Percentiles rank a stretch among this genome's conserved stretches.
Conservation (phyloP, 805 yeast genomes). For the Nakazawaea populi region DNA sequence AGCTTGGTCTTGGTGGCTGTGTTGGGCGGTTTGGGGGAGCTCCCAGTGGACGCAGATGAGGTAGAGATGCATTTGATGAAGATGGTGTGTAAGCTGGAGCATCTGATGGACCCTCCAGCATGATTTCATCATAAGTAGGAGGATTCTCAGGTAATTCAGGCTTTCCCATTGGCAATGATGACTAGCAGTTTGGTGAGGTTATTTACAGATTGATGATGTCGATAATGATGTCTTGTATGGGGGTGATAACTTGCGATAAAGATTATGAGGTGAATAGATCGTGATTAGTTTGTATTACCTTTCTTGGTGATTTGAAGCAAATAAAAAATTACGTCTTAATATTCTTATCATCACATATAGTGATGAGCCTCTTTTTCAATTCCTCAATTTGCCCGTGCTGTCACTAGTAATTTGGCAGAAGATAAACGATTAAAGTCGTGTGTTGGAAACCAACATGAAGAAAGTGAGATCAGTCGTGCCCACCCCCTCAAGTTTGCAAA, state of each 20-base stretch:
- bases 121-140: neutral
- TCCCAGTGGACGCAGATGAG: neutral
- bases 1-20: neutral
- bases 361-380: neutral
- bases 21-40: neutral
- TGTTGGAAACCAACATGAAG: too few relatives aligned
- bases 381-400: too few relatives aligned
- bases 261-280: too few relatives aligned
- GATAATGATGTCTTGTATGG: too few relatives aligned
- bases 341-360: too few relatives aligned
- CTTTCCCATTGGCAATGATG: neutral
- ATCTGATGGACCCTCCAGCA: neutral
- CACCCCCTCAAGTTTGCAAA: too few relatives aligned
- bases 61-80: neutral
- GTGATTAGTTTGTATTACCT: too few relatives aligned
- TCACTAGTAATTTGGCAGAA: neutral
- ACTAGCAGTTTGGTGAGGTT: neutral
- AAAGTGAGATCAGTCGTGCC: too few relatives aligned
- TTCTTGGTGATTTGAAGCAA: too few relatives aligned
- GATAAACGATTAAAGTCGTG: neutral
- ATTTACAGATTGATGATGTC: neutral
- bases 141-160: neutral
- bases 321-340: too few relatives aligned
- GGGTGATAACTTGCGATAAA: too few relatives aligned
- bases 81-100: neutral